Conservation (phyloP, 106 monocot genomes). For the Xerophyta viscosa region DNA sequence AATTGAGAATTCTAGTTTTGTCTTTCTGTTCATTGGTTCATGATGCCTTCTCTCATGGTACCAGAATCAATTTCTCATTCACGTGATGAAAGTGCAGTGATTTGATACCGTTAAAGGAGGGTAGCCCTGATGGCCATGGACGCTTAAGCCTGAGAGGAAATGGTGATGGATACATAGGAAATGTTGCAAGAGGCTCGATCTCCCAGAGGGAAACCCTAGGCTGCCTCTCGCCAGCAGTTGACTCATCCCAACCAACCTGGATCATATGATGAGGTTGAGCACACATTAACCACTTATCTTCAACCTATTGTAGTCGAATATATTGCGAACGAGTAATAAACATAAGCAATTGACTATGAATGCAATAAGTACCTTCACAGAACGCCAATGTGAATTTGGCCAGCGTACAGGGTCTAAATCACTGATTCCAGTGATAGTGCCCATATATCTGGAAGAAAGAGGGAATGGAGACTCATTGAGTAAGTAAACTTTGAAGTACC, state of each 20-base stretch:
- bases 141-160: conserved; percentile 89
- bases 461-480: neutral
- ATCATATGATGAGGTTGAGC: too few relatives aligned
- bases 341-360: neutral
- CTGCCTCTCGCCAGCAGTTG: conserved; percentile 89
- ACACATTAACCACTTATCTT: conserved; percentile 1
- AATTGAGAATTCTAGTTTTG: too few relatives aligned
- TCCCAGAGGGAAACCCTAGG: conserved; percentile 97
- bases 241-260: conserved; percentile 99
- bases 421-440: conserved; percentile 83
- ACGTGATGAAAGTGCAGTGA: conserved; percentile 5
- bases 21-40: too few relatives aligned
- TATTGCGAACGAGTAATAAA: neutral
- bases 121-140: conserved; percentile 84
- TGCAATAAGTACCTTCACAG: conserved; percentile 76
- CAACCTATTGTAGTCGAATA: neutral
- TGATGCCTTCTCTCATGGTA: too few relatives aligned
- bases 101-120: conserved; percentile 42
- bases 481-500: too few relatives aligned
- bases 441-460: conserved; percentile 70
- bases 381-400: conserved; percentile 97
- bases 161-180: conserved; percentile 91
- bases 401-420: conserved; percentile 76
- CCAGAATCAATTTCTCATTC: too few relatives aligned
- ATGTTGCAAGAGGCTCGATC: conserved; percentile 91